Percentiles rank a stretch among this genome's conserved stretches.
Evolutionary conservation across 768 basidiomycete genomes (phyloP).

Genomic region (Leccinum boreale): DNA sequence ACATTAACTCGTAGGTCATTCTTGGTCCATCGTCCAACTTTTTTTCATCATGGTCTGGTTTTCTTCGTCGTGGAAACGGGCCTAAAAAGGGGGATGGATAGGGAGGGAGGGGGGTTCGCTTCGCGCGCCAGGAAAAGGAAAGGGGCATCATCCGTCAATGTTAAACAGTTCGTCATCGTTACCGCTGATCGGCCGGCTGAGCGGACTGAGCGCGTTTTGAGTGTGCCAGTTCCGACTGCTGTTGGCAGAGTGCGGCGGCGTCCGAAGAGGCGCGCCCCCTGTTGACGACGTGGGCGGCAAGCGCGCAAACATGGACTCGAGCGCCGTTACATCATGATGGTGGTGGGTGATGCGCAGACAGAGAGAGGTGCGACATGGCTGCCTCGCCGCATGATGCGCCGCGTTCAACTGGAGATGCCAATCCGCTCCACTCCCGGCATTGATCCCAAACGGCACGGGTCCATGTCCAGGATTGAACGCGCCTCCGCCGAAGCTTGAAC

Average conservation of each 20-base stretch:
- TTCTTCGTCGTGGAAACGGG: not conserved
- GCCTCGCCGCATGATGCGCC: slow-evolving; percentile 17
- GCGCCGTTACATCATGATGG: slow-evolving; percentile 17
- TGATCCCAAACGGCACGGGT: slow-evolving; percentile 30
- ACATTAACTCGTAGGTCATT: slow-evolving; percentile 21
- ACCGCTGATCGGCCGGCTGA: slow-evolving; percentile 52
- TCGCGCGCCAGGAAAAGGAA: not conserved
- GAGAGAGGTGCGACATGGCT: slow-evolving; percentile 19
- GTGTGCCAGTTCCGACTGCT: slow-evolving; percentile 34
- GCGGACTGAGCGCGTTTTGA: slow-evolving; percentile 49
- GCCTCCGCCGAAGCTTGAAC: slow-evolving; percentile 20
- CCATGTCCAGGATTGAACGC: slow-evolving; percentile 32
- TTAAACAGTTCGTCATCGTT: slow-evolving; percentile 69
- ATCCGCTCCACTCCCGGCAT: slow-evolving; percentile 24
- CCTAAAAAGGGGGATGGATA: too few relatives aligned
- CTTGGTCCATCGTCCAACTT: slow-evolving; percentile 13
- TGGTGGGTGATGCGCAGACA: slow-evolving; percentile 29
- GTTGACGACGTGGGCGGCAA: slow-evolving; percentile 23
- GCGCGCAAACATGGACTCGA: slow-evolving; percentile 56
- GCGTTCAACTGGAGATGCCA: slow-evolving; percentile 29
- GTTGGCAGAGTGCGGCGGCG: slow-evolving; percentile 23
- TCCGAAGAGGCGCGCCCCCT: slow-evolving; percentile 22
- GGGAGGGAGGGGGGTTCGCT: too few relatives aligned
- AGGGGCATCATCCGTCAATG: slow-evolving; percentile 50
- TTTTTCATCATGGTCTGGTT: not conserved